phyloP scores from a whole-genome alignment of 2,329 filamentous ascomycete species.

The Penicillium concentricum region DNA sequence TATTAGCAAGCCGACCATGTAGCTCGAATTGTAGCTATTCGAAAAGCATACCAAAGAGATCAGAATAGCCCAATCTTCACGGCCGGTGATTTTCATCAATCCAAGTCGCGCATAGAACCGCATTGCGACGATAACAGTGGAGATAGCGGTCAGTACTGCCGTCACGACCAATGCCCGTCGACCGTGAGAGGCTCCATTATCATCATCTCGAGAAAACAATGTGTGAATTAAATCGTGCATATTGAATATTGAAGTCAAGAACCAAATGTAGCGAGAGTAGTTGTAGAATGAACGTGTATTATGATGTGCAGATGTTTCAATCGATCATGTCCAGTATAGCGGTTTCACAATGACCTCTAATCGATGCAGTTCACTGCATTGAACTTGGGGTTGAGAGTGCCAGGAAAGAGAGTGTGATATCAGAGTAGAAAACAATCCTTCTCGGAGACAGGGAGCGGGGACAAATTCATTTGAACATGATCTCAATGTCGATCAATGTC shows the following conservation, averaged over 20 bases:
- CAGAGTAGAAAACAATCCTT: not conserved
- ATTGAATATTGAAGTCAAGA: constrained; percentile 4
- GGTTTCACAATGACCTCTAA: not conserved
- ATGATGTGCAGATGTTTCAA: not conserved
- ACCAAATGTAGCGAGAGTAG: not conserved
- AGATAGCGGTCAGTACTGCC: constrained; percentile 28
- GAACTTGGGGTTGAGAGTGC: not conserved
- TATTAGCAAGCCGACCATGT: not conserved
- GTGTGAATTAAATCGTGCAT: constrained; percentile 19
- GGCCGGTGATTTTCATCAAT: constrained; percentile 33
- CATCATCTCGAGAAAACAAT: constrained; percentile 17
- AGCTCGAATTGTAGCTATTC: not conserved
- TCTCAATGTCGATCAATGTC: not conserved
- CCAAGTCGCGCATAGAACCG: constrained; percentile 29
- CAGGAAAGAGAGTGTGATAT: not conserved
- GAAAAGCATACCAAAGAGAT: constrained; percentile 23
- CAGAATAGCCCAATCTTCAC: constrained; percentile 35
- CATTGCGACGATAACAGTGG: constrained; percentile 28
- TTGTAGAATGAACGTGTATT: constrained; percentile 14
- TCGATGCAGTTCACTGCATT: constrained; percentile 2
- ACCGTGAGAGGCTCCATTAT: constrained; percentile 24
- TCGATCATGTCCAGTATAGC: constrained; percentile 1
- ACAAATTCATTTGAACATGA: constrained; percentile 11
- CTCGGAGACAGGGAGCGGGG: constrained; percentile 5
- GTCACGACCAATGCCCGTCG: constrained; percentile 32